A percentile compares a stretch with the other conserved stretches of the same genome.
Conservation (phyloP, 2,329 filamentous ascomycete species). For the Colletotrichum coccodes region DNA sequence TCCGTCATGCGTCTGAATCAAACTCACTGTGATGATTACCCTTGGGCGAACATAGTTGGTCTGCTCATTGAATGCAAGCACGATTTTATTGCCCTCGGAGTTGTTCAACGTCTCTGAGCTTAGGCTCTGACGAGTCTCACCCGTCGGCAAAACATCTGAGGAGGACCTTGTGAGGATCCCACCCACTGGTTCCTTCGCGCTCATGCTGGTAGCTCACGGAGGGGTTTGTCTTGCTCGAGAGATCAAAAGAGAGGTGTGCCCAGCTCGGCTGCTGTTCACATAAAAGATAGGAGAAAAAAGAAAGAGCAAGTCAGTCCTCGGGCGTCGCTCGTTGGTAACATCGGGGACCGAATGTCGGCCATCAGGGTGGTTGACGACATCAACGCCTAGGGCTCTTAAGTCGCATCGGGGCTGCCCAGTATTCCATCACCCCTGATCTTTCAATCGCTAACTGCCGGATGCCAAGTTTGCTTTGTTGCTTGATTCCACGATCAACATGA, state of each 20-base stretch:
- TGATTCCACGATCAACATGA: neutral
- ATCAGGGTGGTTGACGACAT: slow-evolving; percentile 6
- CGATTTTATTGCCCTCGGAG: slow-evolving; percentile 34
- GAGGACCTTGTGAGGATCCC: neutral
- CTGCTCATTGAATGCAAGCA: slow-evolving; percentile 61
- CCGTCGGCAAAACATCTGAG: neutral
- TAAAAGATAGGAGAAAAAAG: neutral
- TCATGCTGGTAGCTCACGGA: neutral
- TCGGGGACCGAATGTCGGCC: neutral
- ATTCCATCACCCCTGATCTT: neutral
- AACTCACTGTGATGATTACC: slow-evolving; percentile 60
- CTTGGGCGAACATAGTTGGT: slow-evolving; percentile 63
- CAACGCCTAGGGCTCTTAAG: neutral
- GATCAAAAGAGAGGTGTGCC: neutral
- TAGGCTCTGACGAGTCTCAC: slow-evolving; percentile 21
- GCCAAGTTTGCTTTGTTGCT: slow-evolving; percentile 1
- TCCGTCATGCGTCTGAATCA: rapidly evolving
- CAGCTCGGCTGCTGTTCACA: neutral
- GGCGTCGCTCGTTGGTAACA: slow-evolving; percentile 1
- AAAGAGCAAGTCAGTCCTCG: neutral
- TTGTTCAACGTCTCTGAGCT: slow-evolving; percentile 22
- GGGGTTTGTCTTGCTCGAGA: neutral
- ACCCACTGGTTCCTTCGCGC: neutral
- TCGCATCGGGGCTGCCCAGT: neutral
- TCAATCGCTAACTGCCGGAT: neutral